Evolutionary conservation across 2,329 filamentous ascomycete genomes (phyloP), one percentile per base, ranked within the genome.

Genomic region (Fusarium sp.): DNA sequence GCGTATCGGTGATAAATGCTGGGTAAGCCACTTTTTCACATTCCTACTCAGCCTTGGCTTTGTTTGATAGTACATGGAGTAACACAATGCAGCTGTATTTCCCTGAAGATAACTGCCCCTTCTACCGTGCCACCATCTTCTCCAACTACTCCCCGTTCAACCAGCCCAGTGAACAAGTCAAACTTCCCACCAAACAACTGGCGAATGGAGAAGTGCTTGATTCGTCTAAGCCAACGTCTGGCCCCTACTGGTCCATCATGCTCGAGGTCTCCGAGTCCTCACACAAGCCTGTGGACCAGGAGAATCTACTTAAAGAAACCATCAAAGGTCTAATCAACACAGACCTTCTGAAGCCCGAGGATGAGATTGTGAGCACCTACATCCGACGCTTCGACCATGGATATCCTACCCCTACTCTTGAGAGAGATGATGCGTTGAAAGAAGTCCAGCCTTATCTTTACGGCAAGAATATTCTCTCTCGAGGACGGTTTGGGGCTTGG

Each of bases 201-300:
- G 96, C 93, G 65, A 89, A 98, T 79, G 96, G 96, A 82, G 93
- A 91, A 84, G 94, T 94, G 87, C 90, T 95, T 67, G 84, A 87
- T 70, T 93, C 90, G 77, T 88, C 87, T 58, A 91, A 93, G 80
- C 86, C 94, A 69, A 89, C 96, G 88, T 90, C 93, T 80, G 96
- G 96, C 34, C 96, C 96, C 45, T 99, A 99, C 91, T 99, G 96
- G 96, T 98, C 96, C 74, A 96, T 99, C 88, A 99, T 99, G 96
- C 87, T 99, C 78, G 96, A 99, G 86, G 93, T 99, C 70, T 98
- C 96, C 31, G 94, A 99, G 86, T 98, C 96, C 31, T 90, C 90
- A 80, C 91, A 97, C 92, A 99, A 99, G 90, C 94, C 95, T 45
- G 95, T 98, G 35, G 91, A 98, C 84, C 87, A 93, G 79, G 90